Base-by-base conservation (phyloP, 208 protist genomes). In the Porcisia hertigi region DNA sequence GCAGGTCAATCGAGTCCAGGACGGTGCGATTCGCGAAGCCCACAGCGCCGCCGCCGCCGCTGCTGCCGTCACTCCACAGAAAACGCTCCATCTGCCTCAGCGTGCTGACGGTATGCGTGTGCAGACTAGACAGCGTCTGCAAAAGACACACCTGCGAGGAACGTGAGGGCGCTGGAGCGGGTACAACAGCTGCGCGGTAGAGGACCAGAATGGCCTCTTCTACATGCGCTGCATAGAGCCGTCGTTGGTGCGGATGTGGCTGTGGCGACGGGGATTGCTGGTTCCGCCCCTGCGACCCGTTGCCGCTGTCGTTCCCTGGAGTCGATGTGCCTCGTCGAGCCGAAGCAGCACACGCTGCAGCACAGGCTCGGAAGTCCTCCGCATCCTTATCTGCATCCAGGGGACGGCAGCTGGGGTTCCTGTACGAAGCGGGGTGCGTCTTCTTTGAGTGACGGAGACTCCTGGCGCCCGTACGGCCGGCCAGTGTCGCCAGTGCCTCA, bases 51-150 rank as follows among this genome's bases (percentile, higher is more conserved):
- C 47, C 25, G 12, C 69, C 5, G 30, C n/a, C 5, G 60, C 47
- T 18, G 12, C 69, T 0, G 25, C 67, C 71, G 23, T 39, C 18
- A 25, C 16, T 7, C 25, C 16, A 8, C 47, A 69, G n/a, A 63
- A 54, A 34, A 14, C 67, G 54, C 41, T 69, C 69, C 14, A 81
- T 47, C 49, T 76, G 71, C 41, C 77, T 71, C 63, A 81, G 45
- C 11, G 65, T 73, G 66, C 77, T 76, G 7, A 72, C n/a, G 20
- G 66, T 76, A 25, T 81, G 77, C 1, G 71, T 69, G 39, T 73
- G 64, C 23, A 81, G 77, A 58, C 77, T 81, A 36, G 65, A 76
- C 60, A 81, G 65, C 12, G 77, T 81, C 57, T 81, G 77, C 30
- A 81, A 63, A 25, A 81, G 77, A 25, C 77, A 74, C 16, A 76